Evolutionary conservation across 108 stramenopile species (phyloP).

Genomic region (Pseudonitzschia delicatissima): DNA sequence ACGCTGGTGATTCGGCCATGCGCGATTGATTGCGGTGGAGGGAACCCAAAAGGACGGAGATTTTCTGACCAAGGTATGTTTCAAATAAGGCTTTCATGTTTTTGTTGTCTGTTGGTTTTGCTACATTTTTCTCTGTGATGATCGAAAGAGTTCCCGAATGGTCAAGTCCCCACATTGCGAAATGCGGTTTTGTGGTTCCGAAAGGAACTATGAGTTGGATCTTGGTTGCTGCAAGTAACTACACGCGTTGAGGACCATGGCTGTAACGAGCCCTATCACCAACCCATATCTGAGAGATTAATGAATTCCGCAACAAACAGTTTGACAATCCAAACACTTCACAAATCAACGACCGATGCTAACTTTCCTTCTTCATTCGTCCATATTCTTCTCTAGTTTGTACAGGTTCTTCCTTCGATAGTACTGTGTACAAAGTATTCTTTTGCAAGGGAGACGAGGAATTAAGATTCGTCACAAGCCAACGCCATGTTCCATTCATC

Average conservation of each 20-base stretch:
- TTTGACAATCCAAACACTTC: too few relatives aligned
- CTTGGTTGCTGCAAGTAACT: slow-evolving; percentile 40
- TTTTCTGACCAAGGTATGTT: background rate
- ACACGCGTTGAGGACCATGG: slow-evolving; percentile 66
- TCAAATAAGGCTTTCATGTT: background rate
- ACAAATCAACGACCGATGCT: too few relatives aligned
- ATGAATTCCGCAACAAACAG: too few relatives aligned
- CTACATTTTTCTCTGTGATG: slow-evolving; percentile 21
- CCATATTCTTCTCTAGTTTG: too few relatives aligned
- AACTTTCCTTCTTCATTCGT: too few relatives aligned
- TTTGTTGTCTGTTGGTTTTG: background rate
- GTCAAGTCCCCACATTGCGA: slow-evolving; percentile 15
- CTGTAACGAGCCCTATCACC: slow-evolving; percentile 41
- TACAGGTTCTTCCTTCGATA: too few relatives aligned
- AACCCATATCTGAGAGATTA: slow-evolving; percentile 61
- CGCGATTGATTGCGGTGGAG: background rate
- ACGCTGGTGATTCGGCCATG: slow-evolving; percentile 13
- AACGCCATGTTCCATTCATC: too few relatives aligned
- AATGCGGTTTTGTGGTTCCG: slow-evolving; percentile 24
- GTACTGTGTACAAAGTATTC: too few relatives aligned
- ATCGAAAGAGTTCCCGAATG: slow-evolving; percentile 43
- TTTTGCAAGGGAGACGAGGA: too few relatives aligned
- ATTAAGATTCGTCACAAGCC: too few relatives aligned
- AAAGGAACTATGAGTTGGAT: slow-evolving; percentile 18
- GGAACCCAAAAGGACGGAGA: slow-evolving; percentile 1